Evolutionary conservation across 2,329 filamentous ascomycete species (phyloP), one percentile per base, ranked within the genome.

Genomic region (Corynespora cassiicola): DNA sequence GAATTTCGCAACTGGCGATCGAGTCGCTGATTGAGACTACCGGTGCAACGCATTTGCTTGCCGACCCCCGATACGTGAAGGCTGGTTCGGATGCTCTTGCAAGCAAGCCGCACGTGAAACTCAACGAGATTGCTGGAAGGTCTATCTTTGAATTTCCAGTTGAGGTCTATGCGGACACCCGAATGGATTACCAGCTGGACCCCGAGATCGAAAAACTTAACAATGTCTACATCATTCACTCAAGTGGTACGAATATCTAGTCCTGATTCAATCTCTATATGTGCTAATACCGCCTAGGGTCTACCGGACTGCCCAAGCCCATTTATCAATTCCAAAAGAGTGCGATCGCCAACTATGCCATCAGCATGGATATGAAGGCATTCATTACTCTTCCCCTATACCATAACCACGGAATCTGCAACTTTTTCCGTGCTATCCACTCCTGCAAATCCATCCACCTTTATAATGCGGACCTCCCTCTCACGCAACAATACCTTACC

Each of bases 261-360:
- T n/a, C n/a, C n/a, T n/a, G n/a, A n/a, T n/a, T n/a, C n/a, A n/a
- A n/a, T n/a, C n/a, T n/a, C n/a, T n/a, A n/a, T n/a, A n/a, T n/a
- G n/a, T n/a, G n/a, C n/a, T n/a, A n/a, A n/a, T n/a, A n/a, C n/a
- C n/a, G n/a, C n/a, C 69, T 61, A 31, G 81, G 82, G 7, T 81
- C 77, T 0, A 84, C 83, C 0, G 81, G 82, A 0, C 68, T 84
- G 0, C 82, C 82, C 0, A 85, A 85, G 47, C 80, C 82, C 0
- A 83, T 86, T 26, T 80, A 75, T 39, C 76, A 82, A 35, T 78
- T 75, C 0, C 79, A 85, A 54, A 74, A 36, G 28, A 52, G 39
- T 23, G 39, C 47, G 11, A 54, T 58, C 16, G 54, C 50, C 7
- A 54, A 54, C 27, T 58, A 54, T 16, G 45, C 43, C 4, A 38